Conservation (phyloP, 2,329 filamentous ascomycete genomes). For the Colletotrichum lupini region DNA sequence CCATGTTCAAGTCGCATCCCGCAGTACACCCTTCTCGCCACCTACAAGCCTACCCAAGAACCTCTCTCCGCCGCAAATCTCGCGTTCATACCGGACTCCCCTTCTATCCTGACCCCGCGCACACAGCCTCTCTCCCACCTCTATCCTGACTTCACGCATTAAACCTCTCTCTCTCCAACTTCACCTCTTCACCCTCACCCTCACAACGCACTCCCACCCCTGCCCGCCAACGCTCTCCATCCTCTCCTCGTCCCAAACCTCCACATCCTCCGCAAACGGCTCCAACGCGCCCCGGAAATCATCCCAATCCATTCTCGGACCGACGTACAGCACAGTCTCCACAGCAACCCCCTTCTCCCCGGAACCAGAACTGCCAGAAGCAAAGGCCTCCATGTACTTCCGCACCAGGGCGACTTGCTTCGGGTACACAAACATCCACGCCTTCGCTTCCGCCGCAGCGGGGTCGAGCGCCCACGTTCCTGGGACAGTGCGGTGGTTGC, state of each 20-base stretch:
- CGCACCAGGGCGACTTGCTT: slow-evolving; percentile 43
- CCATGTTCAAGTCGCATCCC: too few relatives aligned
- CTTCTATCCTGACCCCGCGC: not conserved
- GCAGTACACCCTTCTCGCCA: too few relatives aligned
- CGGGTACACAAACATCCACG: slow-evolving; percentile 48
- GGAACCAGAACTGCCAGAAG: not conserved
- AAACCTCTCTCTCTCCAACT: not conserved
- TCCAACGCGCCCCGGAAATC: slow-evolving; percentile 8
- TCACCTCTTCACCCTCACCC: not conserved
- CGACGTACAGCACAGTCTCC: slow-evolving; percentile 18
- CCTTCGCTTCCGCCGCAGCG: slow-evolving; percentile 39
- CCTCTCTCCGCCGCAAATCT: not conserved
- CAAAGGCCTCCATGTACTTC: slow-evolving; percentile 40
- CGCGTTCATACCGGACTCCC: not conserved
- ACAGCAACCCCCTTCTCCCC: not conserved
- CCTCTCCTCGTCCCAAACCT: slow-evolving; percentile 20
- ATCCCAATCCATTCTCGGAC: slow-evolving; percentile 28
- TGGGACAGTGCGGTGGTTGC: slow-evolving; percentile 40
- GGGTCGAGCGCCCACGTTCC: slow-evolving; percentile 45
- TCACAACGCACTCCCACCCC: slow-evolving; percentile 25
- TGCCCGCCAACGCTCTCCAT: slow-evolving; percentile 21
- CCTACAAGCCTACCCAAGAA: not conserved
- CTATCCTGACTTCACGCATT: not conserved
- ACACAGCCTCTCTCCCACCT: not conserved
- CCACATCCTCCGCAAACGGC: not conserved